These are phyloP conservation scores for Solanum dulcamara DNA, from an alignment of 257 asterid genomes.

Conservation along the genomic window DNA sequence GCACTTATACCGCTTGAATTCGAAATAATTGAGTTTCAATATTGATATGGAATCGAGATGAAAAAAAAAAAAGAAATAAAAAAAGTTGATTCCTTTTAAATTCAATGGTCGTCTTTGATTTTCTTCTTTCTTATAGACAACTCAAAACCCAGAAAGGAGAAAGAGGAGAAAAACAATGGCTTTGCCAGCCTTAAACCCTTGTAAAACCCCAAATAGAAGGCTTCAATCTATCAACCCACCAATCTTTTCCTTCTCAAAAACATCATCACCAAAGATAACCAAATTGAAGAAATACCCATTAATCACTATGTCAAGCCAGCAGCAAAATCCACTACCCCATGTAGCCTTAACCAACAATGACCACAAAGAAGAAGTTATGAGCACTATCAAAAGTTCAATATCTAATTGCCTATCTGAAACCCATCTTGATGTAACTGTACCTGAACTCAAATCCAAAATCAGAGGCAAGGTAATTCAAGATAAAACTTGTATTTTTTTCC, in stretches of 20 bases:
- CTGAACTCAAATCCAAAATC: slow-evolving; percentile 61
- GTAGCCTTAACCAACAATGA: slow-evolving; percentile 22
- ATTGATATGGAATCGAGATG: too few relatives aligned
- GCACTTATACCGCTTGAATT: too few relatives aligned
- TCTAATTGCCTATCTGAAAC: slow-evolving; percentile 72
- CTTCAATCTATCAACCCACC: background rate
- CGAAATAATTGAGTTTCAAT: too few relatives aligned
- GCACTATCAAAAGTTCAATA: slow-evolving; percentile 37
- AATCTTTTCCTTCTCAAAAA: slow-evolving; percentile 2
- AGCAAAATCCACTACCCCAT: slow-evolving; percentile 9
- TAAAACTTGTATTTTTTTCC: background rate
- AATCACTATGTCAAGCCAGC: slow-evolving; percentile 28
- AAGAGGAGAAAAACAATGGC: slow-evolving; percentile 15
- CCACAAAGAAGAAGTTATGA: slow-evolving; percentile 47
- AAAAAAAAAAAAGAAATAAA: too few relatives aligned
- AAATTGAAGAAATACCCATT: slow-evolving; percentile 20
- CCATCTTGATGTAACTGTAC: slow-evolving; percentile 55
- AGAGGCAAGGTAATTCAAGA: slow-evolving; percentile 64
- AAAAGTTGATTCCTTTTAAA: too few relatives aligned
- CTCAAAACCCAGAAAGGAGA: background rate
- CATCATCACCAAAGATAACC: slow-evolving; percentile 5
- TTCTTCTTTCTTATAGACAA: too few relatives aligned
- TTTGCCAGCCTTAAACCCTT: slow-evolving; percentile 24
- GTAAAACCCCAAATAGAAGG: slow-evolving; percentile 23
- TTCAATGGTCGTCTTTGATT: too few relatives aligned